These are phyloP conservation scores for Solanum aculeatissimum DNA, from an alignment of 305 asterid species.

Conservation along the genomic window DNA sequence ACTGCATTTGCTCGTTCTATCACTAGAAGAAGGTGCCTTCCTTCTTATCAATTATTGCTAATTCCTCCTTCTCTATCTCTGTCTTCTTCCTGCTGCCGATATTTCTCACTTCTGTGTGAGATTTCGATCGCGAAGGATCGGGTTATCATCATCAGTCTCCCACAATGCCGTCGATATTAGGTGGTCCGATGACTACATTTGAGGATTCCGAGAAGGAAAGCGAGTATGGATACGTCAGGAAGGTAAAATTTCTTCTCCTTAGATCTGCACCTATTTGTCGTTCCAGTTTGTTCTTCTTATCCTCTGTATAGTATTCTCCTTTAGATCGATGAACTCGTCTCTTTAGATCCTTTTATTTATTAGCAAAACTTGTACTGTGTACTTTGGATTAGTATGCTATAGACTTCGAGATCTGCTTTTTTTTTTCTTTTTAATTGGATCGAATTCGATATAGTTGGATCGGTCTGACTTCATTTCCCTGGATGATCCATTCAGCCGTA, in stretches of 20 bases:
- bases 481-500: neutral
- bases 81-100: neutral
- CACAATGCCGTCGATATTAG: conserved; percentile 24
- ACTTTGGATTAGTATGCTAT: neutral
- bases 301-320: neutral
- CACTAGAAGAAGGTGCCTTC: neutral
- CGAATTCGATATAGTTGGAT: neutral
- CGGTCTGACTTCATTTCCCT: neutral
- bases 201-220: conserved; percentile 44
- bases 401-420: neutral
- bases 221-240: conserved; percentile 37
- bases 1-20: neutral
- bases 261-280: neutral
- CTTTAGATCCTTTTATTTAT: neutral
- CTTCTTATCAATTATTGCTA: neutral
- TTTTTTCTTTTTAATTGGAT: neutral
- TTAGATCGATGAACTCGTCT: neutral
- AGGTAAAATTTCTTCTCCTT: conserved; percentile 3
- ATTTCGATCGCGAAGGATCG: neutral
- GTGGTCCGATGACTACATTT: conserved; percentile 27
- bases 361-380: neutral
- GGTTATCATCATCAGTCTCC: neutral
- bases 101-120: neutral
- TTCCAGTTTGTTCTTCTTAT: neutral
- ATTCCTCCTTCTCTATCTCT: neutral